Evolutionary conservation across 2,329 filamentous ascomycete genomes (phyloP).

Genomic region (Elsinoe ampelina): DNA sequence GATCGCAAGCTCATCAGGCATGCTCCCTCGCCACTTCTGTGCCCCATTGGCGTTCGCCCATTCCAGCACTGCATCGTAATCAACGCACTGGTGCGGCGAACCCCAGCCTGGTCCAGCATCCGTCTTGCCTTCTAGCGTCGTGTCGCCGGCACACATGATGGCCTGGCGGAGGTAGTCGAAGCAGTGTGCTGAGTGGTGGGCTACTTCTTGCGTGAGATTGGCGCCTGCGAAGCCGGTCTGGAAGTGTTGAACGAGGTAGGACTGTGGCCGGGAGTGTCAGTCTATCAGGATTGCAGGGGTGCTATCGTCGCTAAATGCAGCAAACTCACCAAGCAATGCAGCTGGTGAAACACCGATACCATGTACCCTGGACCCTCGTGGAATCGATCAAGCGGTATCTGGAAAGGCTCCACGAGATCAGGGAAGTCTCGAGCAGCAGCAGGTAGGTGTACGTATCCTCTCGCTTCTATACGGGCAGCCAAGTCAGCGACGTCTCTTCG

Average conservation of each 20-base stretch:
- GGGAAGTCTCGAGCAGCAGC: background rate
- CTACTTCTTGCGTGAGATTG: conserved; percentile 18
- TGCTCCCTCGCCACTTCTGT: background rate
- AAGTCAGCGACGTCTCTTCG: background rate
- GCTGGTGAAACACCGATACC: conserved; percentile 27
- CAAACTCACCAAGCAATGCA: conserved; percentile 27
- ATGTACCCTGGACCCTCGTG: conserved; percentile 19
- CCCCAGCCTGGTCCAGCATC: background rate
- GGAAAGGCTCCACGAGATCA: background rate
- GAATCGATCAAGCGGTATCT: background rate
- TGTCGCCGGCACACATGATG: conserved; percentile 22
- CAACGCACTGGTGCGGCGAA: background rate
- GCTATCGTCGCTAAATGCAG: too few relatives aligned
- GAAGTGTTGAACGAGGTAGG: conserved; percentile 15
- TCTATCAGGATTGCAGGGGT: too few relatives aligned
- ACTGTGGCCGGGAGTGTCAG: conserved; percentile 17
- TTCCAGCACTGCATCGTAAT: background rate
- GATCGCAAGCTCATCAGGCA: background rate
- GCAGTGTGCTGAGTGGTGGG: conserved; percentile 18
- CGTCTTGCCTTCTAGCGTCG: conserved; percentile 19
- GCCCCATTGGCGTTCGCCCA: background rate
- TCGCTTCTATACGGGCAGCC: background rate
- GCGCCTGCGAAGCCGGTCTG: conserved; percentile 16
- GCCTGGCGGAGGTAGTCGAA: conserved; percentile 24
- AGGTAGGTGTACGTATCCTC: background rate